Percentiles rank a stretch among this genome's conserved stretches.
These are phyloP conservation scores for Beauveria caledonica DNA, from an alignment of 2,329 filamentous ascomycete species.

Conservation along the genomic window DNA sequence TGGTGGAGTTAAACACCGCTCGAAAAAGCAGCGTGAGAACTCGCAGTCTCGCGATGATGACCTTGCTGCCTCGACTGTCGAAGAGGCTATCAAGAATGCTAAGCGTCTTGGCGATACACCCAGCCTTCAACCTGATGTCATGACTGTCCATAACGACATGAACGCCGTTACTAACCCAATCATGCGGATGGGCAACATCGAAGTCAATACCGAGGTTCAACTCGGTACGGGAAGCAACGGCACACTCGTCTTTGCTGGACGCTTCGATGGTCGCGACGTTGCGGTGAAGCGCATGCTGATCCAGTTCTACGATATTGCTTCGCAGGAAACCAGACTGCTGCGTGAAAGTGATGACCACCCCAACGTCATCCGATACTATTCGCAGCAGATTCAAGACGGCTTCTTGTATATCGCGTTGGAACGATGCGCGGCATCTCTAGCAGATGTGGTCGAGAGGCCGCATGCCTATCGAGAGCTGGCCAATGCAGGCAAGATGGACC, in stretches of 20 bases:
- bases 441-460: slow-evolving; percentile 79
- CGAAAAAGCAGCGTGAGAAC: slow-evolving; percentile 44
- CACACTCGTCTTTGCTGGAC: slow-evolving; percentile 93
- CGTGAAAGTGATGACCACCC: slow-evolving; percentile 92
- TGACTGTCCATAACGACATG: slow-evolving; percentile 48
- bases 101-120: slow-evolving; percentile 47
- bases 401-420: slow-evolving; percentile 97
- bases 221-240: slow-evolving; percentile 83
- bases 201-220: slow-evolving; percentile 55
- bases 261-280: slow-evolving; percentile 85
- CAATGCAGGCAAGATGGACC: slow-evolving; percentile 62
- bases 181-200: slow-evolving; percentile 54
- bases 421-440: slow-evolving; percentile 85
- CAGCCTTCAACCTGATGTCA: slow-evolving; percentile 53
- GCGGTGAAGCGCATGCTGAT: slow-evolving; percentile 96
- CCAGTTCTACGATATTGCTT: slow-evolving; percentile 91
- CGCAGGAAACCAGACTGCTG: slow-evolving; percentile 83
- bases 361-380: slow-evolving; percentile 93
- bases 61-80: slow-evolving; percentile 38
- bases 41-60: slow-evolving; percentile 44
- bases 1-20: slow-evolving; percentile 61
- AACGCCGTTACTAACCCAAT: slow-evolving; percentile 51
- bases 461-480: slow-evolving; percentile 60
- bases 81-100: slow-evolving; percentile 53
- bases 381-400: slow-evolving; percentile 77